Evolutionary conservation across 495 filamentous ascomycete species (phyloP), one percentile per base, ranked within the genome.

Genomic region (Letharia columbiana): DNA sequence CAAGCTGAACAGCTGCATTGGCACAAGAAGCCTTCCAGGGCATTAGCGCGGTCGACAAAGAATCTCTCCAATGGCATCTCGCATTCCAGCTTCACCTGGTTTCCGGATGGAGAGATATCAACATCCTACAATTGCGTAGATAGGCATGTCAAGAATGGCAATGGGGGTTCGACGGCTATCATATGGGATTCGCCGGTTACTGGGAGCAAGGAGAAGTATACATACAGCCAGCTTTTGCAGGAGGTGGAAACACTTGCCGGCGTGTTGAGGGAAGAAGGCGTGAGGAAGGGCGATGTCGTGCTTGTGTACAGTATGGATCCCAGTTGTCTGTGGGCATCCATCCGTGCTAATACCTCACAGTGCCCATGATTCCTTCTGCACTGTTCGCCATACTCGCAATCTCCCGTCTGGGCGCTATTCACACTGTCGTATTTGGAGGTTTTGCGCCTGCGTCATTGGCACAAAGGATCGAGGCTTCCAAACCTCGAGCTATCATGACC

Each of bases 301-400:
- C 79, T 96, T 59, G 85, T 96, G 60, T 96, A 96, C 75, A 97
- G 91, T 93, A 79, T 68, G 84, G 74, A 12, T 42, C n/a, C 45
- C 56, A 17, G 1, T 54, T 35, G 17, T 41, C 31, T 23, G 47
- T 45, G 31, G 17, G 20, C 31, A 23, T 33, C 33, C 20, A 66
- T n/a, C 2, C 37, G 39, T 49, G 50, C 67, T 72, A 35, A 74
- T 23, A 20, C 23, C 44, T 15, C 8, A 15, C 66, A 92, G 90
- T 96, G 92, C 93, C 92, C 63, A 96, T 97, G 92, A 91, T 97
- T 45, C 93, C 92, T 2, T 88, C 90, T 7, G 88, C 92, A 11
- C 73, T 96, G 23, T 87, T 95, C 60, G 92, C 89, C 31, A 89
- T 91, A 33, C 85, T 96, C 4, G 91, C 93, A 37, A 84, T 90